These are phyloP conservation scores for Hypoxylon crocopeplum DNA, from an alignment of 495 filamentous ascomycete genomes.

Conservation along the genomic window DNA sequence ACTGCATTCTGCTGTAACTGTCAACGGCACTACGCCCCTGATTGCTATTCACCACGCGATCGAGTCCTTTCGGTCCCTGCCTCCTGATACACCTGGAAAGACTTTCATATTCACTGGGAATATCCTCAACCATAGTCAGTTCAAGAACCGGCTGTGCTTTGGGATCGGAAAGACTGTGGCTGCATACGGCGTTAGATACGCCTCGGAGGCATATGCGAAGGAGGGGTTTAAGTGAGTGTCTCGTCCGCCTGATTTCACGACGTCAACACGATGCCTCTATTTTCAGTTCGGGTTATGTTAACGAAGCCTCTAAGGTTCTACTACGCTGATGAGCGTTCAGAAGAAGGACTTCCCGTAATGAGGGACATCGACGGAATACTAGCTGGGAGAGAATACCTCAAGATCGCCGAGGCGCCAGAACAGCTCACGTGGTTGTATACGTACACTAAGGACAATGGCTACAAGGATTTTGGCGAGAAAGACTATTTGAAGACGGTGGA, in stretches of 20 bases:
- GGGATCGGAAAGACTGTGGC: conserved; percentile 12
- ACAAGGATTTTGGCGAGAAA: conserved; percentile 17
- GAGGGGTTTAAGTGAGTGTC: conserved; percentile 12
- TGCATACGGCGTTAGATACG: conserved; percentile 16
- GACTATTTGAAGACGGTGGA: conserved; percentile 16
- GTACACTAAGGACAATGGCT: conserved; percentile 7
- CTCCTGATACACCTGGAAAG: conserved; percentile 5
- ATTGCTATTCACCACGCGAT: conserved; percentile 13
- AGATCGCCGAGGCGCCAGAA: conserved; percentile 12
- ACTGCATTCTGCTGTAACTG: conserved; percentile 7
- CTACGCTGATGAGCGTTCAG: conserved; percentile 16
- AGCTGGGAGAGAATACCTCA: conserved; percentile 12
- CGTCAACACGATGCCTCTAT: not conserved
- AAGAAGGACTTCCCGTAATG: conserved; percentile 13
- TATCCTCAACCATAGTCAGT: conserved; percentile 17
- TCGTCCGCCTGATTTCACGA: too few species aligned
- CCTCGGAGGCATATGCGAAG: conserved; percentile 13
- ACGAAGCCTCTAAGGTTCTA: conserved; percentile 2
- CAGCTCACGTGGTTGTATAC: conserved; percentile 18
- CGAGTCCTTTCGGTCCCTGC: conserved; percentile 3
- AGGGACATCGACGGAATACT: conserved; percentile 10
- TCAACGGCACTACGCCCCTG: conserved; percentile 17
- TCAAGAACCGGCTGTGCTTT: conserved; percentile 16
- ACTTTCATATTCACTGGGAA: conserved; percentile 20
- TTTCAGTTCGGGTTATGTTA: not conserved